Evolutionary conservation across 331 rosid species (phyloP).

Genomic region (Quercus tomentella): DNA sequence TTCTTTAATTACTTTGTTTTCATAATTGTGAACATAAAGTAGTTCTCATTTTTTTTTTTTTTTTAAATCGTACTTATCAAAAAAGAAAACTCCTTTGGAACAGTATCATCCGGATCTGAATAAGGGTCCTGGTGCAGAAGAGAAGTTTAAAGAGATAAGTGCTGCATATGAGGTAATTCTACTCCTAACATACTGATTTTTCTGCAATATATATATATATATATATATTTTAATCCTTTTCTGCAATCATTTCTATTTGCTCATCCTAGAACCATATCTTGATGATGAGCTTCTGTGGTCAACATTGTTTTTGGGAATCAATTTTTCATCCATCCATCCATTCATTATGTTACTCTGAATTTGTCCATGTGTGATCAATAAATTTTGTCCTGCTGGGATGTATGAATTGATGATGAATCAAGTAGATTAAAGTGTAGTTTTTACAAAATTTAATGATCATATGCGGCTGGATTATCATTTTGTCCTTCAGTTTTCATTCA

Average conservation of each 20-base stretch:
- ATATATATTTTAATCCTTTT: neutral
- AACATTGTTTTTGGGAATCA: neutral
- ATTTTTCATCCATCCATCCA: neutral
- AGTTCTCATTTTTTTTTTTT: no score
- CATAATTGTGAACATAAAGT: no score
- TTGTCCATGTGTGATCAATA: slow-evolving; percentile 7
- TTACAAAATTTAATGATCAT: neutral
- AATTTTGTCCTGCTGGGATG: slow-evolving; percentile 9
- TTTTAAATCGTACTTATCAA: no score
- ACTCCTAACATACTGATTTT: neutral
- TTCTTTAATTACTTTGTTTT: no score
- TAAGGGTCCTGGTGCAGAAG: slow-evolving; percentile 81
- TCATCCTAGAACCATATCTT: neutral
- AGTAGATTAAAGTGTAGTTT: slow-evolving; percentile 14
- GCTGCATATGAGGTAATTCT: slow-evolving; percentile 92
- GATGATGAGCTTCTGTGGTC: neutral
- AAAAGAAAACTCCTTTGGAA: slow-evolving; percentile 8
- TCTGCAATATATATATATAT: no score
- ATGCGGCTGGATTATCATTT: slow-evolving; percentile 12
- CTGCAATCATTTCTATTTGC: neutral
- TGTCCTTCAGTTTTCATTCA: slow-evolving; percentile 27
- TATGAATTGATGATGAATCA: slow-evolving; percentile 3
- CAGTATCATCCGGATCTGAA: slow-evolving; percentile 96
- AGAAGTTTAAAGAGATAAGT: slow-evolving; percentile 92
- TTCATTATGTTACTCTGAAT: neutral